Evolutionary conservation across 768 basidiomycete species (phyloP).

Genomic region (Tricholoma sp.): DNA sequence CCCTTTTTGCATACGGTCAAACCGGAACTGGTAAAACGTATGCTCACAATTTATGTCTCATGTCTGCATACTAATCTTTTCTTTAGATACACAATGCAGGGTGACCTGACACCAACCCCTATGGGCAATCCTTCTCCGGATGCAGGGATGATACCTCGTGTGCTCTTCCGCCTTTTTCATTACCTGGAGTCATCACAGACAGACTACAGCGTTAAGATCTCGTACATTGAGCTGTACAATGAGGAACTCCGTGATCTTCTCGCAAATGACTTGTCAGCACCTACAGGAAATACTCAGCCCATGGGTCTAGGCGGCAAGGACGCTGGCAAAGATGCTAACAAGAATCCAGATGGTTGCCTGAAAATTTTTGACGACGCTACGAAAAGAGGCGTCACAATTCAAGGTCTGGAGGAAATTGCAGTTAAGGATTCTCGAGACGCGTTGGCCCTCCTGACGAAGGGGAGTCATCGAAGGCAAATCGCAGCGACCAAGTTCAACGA

Average conservation of each 20-base stretch:
- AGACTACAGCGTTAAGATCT: constrained; percentile 92
- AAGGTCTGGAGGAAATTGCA: constrained; percentile 86
- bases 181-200: constrained; percentile 70
- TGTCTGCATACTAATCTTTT: constrained; percentile 2
- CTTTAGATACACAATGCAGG: constrained; percentile 91
- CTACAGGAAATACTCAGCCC: constrained; percentile 63
- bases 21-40: constrained; percentile 99
- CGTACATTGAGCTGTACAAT: constrained; percentile 95
- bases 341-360: constrained; percentile 44
- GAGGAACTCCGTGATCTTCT: constrained; percentile 96
- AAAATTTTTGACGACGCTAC: constrained; percentile 92
- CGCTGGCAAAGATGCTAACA: constrained; percentile 16
- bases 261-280: constrained; percentile 68
- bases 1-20: constrained; percentile 96
- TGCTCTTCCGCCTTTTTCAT: constrained; percentile 86
- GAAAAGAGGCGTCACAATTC: constrained; percentile 88
- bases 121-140: constrained; percentile 84
- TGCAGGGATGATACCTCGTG: constrained; percentile 95
- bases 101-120: constrained; percentile 77
- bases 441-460: constrained; percentile 78
- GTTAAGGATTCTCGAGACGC: constrained; percentile 84
- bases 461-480: constrained; percentile 86
- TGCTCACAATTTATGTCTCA: constrained; percentile 23
- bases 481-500: constrained; percentile 98
- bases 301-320: constrained; percentile 71